Conservation (phyloP, 768 basidiomycete genomes). For the Clitopilus hobsonii region DNA sequence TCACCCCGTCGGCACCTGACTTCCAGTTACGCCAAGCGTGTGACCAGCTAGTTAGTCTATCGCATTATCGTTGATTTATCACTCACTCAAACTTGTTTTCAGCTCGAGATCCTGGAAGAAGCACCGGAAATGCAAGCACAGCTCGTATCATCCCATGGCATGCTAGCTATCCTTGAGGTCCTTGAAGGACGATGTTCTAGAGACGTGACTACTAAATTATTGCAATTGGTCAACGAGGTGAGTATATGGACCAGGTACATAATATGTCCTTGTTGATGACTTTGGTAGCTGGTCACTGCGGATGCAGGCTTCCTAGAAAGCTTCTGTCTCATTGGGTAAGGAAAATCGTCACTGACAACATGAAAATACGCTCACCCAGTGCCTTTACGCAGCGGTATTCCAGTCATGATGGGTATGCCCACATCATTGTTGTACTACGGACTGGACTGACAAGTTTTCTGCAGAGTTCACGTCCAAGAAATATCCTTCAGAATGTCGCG, state of each 20-base stretch:
- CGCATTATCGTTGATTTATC: neutral
- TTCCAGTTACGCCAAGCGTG: constrained; percentile 82
- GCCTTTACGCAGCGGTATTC: constrained; percentile 65
- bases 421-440: no score
- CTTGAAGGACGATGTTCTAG: constrained; percentile 83
- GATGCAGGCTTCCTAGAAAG: constrained; percentile 90
- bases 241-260: constrained; percentile 11
- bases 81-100: constrained; percentile 5
- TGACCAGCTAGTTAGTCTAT: constrained; percentile 72
- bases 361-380: constrained; percentile 1
- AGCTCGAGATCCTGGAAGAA: constrained; percentile 76
- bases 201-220: constrained; percentile 78
- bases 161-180: constrained; percentile 92
- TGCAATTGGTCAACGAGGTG: constrained; percentile 89
- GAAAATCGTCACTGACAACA: neutral
- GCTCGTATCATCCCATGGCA: constrained; percentile 88
- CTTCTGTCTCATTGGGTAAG: constrained; percentile 86
- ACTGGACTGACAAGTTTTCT: neutral
- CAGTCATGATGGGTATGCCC: constrained; percentile 83
- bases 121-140: constrained; percentile 84
- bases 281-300: constrained; percentile 49
- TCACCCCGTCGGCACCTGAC: constrained; percentile 77
- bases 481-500: constrained; percentile 85
- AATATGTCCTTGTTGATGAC: neutral
- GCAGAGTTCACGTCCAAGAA: constrained; percentile 92